Conservation (phyloP, 169 alveolate species). For the Pseudocohnilembus persalinus region DNA sequence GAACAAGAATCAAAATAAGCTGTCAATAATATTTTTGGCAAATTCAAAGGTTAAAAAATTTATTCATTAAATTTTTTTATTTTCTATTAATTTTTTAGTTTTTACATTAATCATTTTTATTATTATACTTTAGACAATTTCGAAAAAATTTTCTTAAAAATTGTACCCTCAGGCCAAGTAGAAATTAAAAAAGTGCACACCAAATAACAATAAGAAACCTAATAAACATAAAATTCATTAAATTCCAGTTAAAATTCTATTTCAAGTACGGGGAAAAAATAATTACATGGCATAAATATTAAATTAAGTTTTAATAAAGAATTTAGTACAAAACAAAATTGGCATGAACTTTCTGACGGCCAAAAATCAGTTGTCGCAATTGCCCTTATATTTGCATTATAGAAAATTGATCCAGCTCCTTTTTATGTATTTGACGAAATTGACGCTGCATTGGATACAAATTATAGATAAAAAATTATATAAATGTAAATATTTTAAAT, state of each 20-base stretch:
- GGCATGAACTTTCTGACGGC: conserved; percentile 52
- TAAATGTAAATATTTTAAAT: not conserved
- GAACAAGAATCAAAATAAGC: not conserved
- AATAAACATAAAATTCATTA: not conserved
- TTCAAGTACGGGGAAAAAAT: not conserved
- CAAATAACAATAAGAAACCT: not conserved
- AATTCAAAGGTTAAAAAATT: too few relatives aligned
- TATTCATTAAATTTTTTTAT: too few relatives aligned
- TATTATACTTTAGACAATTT: too few relatives aligned
- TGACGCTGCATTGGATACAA: conserved; percentile 82
- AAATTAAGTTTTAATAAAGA: not conserved
- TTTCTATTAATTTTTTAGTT: too few relatives aligned
- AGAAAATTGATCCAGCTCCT: conserved; percentile 79
- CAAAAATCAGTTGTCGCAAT: conserved; percentile 80
- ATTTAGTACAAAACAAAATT: too few relatives aligned
- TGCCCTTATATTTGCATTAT: conserved; percentile 72
- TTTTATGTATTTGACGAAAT: conserved; percentile 82
- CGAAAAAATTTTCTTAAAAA: too few relatives aligned
- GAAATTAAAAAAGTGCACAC: not conserved
- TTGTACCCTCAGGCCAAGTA: not conserved
- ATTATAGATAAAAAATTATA: conserved; percentile 37
- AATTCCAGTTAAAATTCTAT: not conserved
- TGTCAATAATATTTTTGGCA: not conserved
- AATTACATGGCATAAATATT: not conserved
- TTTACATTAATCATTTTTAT: too few relatives aligned